phyloP scores from a whole-genome alignment of 2,329 filamentous ascomycete genomes.

The Aspergillus sp. region DNA sequence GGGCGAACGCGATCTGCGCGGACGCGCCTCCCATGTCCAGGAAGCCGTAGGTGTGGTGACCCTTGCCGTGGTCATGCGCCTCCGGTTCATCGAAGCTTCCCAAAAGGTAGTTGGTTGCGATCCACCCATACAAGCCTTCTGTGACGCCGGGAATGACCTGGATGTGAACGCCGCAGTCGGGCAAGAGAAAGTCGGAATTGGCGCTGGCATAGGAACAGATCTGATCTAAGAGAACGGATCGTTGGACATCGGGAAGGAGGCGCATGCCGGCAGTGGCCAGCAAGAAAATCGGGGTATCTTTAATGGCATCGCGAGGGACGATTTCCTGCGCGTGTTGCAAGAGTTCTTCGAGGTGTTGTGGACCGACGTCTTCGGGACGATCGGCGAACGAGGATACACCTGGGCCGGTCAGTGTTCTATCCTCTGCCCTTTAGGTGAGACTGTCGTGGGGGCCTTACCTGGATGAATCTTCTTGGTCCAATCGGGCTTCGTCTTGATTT shows the following conservation, averaged over 20 bases:
- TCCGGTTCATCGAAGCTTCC: constrained; percentile 81
- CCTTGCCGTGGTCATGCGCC: constrained; percentile 76
- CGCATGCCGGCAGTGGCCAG: constrained; percentile 96
- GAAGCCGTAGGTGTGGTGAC: constrained; percentile 93
- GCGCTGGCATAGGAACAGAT: constrained; percentile 79
- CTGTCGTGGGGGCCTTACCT: constrained; percentile 47
- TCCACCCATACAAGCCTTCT: constrained; percentile 94
- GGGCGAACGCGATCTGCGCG: constrained; percentile 95
- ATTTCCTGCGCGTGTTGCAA: constrained; percentile 77
- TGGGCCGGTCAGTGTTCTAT: constrained; percentile 19
- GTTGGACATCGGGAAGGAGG: constrained; percentile 71
- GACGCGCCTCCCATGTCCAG: constrained; percentile 98
- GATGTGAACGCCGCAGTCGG: constrained; percentile 86
- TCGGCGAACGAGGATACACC: constrained; percentile 84
- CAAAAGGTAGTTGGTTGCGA: constrained; percentile 92
- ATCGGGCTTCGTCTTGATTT: constrained; percentile 77
- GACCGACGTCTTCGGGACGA: constrained; percentile 71
- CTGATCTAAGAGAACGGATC: constrained; percentile 68
- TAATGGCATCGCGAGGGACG: constrained; percentile 72
- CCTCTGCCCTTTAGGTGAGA: too few species aligned
- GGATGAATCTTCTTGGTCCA: constrained; percentile 95
- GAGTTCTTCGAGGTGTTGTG: constrained; percentile 75
- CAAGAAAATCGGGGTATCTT: constrained; percentile 87
- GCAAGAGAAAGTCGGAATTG: constrained; percentile 77
- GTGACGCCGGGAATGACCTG: constrained; percentile 96